Conservation (phyloP, 192 early-diverging fungal species). For the Geranomyces variabilis region DNA sequence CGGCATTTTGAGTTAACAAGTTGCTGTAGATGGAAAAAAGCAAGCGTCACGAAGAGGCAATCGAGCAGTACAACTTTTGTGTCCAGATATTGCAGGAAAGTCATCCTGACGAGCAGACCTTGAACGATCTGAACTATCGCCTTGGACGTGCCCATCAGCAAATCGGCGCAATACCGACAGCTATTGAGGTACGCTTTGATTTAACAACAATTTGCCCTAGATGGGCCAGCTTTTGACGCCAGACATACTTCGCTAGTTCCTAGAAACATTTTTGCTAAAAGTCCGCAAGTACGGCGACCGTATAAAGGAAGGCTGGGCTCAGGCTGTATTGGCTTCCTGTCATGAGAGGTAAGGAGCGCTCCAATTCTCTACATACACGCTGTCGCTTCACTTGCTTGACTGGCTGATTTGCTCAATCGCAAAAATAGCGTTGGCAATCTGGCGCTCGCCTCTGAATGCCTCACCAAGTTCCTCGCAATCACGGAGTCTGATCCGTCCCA, state of each 20-base stretch:
- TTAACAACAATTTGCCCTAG: slow-evolving; percentile 2
- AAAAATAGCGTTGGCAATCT: slow-evolving; percentile 51
- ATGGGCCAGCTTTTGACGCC: slow-evolving; percentile 4
- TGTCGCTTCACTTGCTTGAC: too few relatives aligned
- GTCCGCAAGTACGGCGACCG: slow-evolving; percentile 33
- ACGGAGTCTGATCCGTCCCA: slow-evolving; percentile 41
- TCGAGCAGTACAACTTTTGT: slow-evolving; percentile 41
- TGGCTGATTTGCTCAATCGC: neutral
- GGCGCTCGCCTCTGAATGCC: slow-evolving; percentile 31
- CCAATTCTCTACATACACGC: neutral
- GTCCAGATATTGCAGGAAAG: slow-evolving; percentile 41
- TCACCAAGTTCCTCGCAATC: slow-evolving; percentile 43
- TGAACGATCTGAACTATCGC: slow-evolving; percentile 44
- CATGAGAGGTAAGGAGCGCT: slow-evolving; percentile 47
- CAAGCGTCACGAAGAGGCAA: slow-evolving; percentile 38
- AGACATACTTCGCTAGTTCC: neutral
- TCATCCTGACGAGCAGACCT: slow-evolving; percentile 29
- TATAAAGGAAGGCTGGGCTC: slow-evolving; percentile 46
- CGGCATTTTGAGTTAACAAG: too few relatives aligned
- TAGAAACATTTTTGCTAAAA: slow-evolving; percentile 45
- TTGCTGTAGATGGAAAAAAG: slow-evolving; percentile 24
- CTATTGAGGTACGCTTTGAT: slow-evolving; percentile 40
- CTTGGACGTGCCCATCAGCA: slow-evolving; percentile 38
- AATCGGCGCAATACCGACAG: slow-evolving; percentile 34
- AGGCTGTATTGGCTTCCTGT: slow-evolving; percentile 47